phyloP scores from a whole-genome alignment of 306 rosid genomes.

The Cicer chorassanicum region DNA sequence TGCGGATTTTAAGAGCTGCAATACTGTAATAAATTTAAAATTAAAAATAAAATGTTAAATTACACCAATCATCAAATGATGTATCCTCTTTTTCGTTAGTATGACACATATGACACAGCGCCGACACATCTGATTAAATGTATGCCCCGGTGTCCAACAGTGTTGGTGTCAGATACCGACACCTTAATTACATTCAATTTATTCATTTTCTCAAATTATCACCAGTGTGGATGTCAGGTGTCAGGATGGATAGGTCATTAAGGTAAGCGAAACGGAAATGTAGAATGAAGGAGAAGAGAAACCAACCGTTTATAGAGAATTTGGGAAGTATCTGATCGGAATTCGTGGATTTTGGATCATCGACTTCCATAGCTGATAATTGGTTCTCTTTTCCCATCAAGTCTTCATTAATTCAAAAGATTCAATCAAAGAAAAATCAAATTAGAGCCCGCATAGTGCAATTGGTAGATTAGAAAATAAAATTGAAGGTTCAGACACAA shows the following conservation, averaged over 20 bases:
- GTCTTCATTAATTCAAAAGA: slow-evolving; percentile 36
- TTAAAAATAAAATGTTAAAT: not conserved
- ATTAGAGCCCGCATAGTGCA: slow-evolving; percentile 19
- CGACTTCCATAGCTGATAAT: slow-evolving; percentile 78
- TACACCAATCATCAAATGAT: not conserved
- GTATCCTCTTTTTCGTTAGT: not conserved
- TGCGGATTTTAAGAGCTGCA: slow-evolving; percentile 94
- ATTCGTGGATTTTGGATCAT: slow-evolving; percentile 54
- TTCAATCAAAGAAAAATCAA: not conserved
- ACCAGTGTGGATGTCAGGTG: no score
- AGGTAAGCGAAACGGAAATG: not conserved
- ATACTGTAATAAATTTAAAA: slow-evolving; percentile 49
- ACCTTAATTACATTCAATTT: no score
- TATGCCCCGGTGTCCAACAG: no score
- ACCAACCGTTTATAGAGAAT: slow-evolving; percentile 78
- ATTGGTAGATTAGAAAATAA: slow-evolving; percentile 16
- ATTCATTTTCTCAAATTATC: no score
- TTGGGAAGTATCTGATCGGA: slow-evolving; percentile 72
- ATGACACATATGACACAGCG: not conserved
- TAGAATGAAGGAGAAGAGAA: not conserved
- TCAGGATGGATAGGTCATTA: not conserved
- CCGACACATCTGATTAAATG: no score
- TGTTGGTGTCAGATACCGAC: no score
- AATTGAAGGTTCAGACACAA: slow-evolving; percentile 8
- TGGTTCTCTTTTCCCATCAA: slow-evolving; percentile 62